Percentiles rank a stretch among this genome's conserved stretches.
Evolutionary conservation across 176 grass and related monocot species (phyloP).

Genomic region (Saccharum spontaneum): DNA sequence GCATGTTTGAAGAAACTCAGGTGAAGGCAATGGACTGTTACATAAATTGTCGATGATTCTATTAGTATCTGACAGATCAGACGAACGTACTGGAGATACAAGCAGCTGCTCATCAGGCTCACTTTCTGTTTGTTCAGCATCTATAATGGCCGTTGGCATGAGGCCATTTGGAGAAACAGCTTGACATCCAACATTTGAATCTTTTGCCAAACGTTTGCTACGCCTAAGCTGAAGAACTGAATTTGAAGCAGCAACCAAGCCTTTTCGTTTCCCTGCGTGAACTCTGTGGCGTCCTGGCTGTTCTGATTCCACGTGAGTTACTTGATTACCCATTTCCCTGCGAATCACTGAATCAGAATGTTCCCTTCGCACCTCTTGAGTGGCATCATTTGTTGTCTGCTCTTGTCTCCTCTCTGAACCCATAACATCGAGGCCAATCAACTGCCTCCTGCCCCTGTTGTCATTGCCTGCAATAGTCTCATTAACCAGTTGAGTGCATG

Average conservation of each 20-base stretch:
- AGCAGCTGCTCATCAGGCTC: constrained; percentile 19
- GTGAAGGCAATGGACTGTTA: neutral
- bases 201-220: constrained; percentile 41
- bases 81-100: constrained; percentile 22
- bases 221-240: constrained; percentile 42
- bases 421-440: neutral
- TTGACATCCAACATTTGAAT: constrained; percentile 21
- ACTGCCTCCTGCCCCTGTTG: neutral
- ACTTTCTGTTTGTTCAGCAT: constrained; percentile 15
- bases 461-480: constrained; percentile 15
- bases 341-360: constrained; percentile 3
- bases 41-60: constrained; percentile 22
- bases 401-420: neutral
- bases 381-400: constrained; percentile 22
- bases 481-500: neutral
- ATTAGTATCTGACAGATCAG: constrained; percentile 19
- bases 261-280: constrained; percentile 18
- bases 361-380: constrained; percentile 4
- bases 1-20: constrained; percentile 14
- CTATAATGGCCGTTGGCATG: neutral
- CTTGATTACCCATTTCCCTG: constrained; percentile 25
- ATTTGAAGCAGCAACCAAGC: constrained; percentile 27
- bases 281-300: neutral
- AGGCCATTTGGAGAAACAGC: constrained; percentile 2
- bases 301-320: constrained; percentile 2